Evolutionary conservation across 1,284 basidiomycete species (phyloP), one percentile per base, ranked within the genome.

Genomic region (Ustilago cynodontis): DNA sequence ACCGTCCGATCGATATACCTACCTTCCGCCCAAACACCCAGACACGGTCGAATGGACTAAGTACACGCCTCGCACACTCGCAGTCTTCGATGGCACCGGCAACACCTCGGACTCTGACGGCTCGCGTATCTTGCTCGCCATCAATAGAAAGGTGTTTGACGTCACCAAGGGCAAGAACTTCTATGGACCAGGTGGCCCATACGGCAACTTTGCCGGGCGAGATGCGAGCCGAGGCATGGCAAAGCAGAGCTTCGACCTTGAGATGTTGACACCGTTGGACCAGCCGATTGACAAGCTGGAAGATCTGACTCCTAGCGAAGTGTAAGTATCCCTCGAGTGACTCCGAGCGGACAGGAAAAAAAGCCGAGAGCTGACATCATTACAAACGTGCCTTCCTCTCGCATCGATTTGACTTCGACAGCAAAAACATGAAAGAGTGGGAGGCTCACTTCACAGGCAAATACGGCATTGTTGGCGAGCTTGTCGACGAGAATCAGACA

Each of bases 161-260:
- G 95, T 97, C 35, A 93, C 93, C 0, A 89, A 90, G 14, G 95
- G 95, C 33, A 89, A 91, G 80, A 93, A 90, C 83, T 98, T 98
- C 87, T 97, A 98, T 86, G 95, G 95, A 0, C 95, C 95, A 20
- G 91, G 92, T 80, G 95, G 95, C 0, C 94, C 95, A 90, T 98
- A 98, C 83, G 95, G 94, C 33, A 97, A 97, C 87, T 97, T 98
- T 88, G 94, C 95, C 2, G 95, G 95, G 3, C 88, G 94, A 58
- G 95, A 98, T 87, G 95, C 95, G 0, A 95, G 93, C 10, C 88
- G 94, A 51, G 94, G 95, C 13, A 96, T 97, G 94, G 95, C 95
- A 9, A 97, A 95, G 87, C 95, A 98, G 87, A 95, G 93, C 4
- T 98, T 98, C 79, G 95, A 95, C 79, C 54, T 89, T 29, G 95